These are phyloP conservation scores for Macrocybe gigantea DNA, from an alignment of 768 basidiomycete species.

Conservation along the genomic window DNA sequence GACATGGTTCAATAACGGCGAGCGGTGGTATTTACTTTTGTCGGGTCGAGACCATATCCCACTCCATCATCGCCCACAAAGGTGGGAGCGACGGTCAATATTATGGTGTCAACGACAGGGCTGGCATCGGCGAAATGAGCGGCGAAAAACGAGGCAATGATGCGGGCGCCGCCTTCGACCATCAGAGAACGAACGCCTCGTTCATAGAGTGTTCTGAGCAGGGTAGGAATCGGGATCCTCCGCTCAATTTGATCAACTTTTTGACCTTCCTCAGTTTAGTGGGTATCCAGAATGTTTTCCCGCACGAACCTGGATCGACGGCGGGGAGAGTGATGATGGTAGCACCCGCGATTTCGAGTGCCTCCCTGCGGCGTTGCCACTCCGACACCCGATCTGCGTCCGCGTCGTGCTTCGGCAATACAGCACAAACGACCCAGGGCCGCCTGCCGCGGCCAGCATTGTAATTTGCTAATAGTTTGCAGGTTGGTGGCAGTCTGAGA, in stretches of 20 bases:
- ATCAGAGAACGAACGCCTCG: conserved; percentile 72
- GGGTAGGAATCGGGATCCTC: conserved; percentile 34
- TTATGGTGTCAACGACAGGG: conserved; percentile 58
- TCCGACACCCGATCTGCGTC: conserved; percentile 6
- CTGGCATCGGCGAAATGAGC: conserved; percentile 11
- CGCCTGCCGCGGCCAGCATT: conserved; percentile 50
- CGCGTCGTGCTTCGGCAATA: conserved; percentile 11
- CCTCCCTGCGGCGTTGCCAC: conserved; percentile 28
- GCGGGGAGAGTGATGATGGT: conserved; percentile 47
- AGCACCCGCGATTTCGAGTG: conserved; percentile 64
- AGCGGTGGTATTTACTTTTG: conserved; percentile 9
- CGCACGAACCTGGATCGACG: conserved; percentile 25
- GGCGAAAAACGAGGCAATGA: conserved; percentile 71
- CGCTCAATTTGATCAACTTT: background rate
- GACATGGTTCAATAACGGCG: background rate
- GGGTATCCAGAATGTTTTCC: background rate
- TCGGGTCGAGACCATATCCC: conserved; percentile 35
- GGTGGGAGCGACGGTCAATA: conserved; percentile 85
- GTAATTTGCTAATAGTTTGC: conserved; percentile 69
- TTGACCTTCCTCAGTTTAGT: background rate
- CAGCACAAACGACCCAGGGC: conserved; percentile 64
- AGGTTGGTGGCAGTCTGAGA: conserved; percentile 59
- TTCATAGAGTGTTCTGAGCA: conserved; percentile 48
- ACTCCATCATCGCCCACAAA: conserved; percentile 73
- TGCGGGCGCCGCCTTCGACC: conserved; percentile 90